phyloP scores from a whole-genome alignment of 2,329 filamentous ascomycete species.

The Colletotrichum karsti region DNA sequence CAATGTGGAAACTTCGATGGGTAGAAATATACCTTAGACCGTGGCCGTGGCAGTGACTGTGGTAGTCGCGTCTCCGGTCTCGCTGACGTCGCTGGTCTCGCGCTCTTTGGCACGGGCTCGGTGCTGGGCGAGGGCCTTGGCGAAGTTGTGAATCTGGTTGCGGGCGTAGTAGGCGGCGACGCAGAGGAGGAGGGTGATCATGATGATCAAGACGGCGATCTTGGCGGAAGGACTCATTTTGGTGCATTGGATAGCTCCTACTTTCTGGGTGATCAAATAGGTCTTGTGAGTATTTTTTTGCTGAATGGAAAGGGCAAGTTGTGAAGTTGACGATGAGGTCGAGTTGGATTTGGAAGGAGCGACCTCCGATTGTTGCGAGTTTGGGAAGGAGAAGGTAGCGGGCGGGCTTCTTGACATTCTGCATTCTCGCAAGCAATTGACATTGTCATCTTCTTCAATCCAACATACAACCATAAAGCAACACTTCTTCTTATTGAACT shows the following conservation, averaged over 20 bases:
- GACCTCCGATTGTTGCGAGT: neutral
- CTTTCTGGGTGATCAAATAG: too few species aligned
- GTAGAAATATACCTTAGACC: conserved; percentile 4
- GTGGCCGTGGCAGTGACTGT: neutral
- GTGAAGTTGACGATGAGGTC: neutral
- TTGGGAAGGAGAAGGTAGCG: too few species aligned
- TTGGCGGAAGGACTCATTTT: conserved; percentile 38
- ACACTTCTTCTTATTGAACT: too few species aligned
- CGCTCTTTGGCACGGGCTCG: conserved; percentile 5
- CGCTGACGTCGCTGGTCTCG: neutral
- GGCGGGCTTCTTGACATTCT: too few species aligned
- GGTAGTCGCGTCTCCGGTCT: too few species aligned
- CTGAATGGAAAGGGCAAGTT: neutral
- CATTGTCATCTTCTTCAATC: too few species aligned
- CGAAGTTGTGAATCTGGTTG: conserved; percentile 39
- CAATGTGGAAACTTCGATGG: neutral
- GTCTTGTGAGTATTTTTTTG: too few species aligned
- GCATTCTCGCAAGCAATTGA: too few species aligned
- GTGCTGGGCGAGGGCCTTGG: conserved; percentile 22
- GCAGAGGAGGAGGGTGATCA: conserved; percentile 38
- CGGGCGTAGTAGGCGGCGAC: conserved; percentile 40
- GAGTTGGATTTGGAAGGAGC: neutral
- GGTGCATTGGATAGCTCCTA: neutral
- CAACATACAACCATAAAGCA: too few species aligned
- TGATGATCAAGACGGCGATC: conserved; percentile 43